phyloP scores from a whole-genome alignment of 2,329 filamentous ascomycete species.

The Trichoderma oligosporum region DNA sequence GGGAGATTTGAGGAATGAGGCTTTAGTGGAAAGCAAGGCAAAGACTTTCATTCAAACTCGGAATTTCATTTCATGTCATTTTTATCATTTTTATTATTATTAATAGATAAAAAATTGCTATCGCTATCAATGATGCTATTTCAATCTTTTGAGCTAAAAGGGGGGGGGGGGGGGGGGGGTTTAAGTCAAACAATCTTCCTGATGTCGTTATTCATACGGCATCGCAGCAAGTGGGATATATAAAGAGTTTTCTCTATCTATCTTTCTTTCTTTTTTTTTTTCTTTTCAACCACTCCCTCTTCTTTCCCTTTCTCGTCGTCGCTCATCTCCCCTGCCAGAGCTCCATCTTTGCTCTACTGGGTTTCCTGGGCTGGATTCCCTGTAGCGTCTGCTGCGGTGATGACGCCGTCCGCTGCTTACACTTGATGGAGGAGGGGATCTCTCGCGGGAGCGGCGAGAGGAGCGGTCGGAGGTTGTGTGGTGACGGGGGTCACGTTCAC shows the following conservation, averaged over 20 bases:
- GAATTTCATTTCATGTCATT: too few relatives aligned
- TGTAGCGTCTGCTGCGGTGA: conserved; percentile 1
- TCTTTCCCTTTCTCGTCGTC: neutral
- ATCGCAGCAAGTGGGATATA: too few relatives aligned
- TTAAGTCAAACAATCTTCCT: too few relatives aligned
- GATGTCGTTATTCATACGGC: too few relatives aligned
- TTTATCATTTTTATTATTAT: neutral
- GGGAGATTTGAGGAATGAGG: too few relatives aligned
- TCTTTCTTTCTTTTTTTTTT: too few relatives aligned
- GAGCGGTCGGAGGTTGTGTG: neutral
- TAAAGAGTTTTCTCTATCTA: too few relatives aligned
- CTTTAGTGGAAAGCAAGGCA: too few relatives aligned
- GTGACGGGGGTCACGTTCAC: neutral
- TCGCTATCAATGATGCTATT: conserved; percentile 4
- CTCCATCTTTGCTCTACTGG: neutral
- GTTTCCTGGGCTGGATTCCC: neutral
- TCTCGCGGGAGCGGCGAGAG: conserved; percentile 8
- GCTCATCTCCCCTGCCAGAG: neutral
- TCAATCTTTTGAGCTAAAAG: conserved; percentile 6
- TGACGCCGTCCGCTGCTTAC: neutral
- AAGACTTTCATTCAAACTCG: too few relatives aligned
- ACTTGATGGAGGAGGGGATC: neutral
- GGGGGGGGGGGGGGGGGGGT: too few relatives aligned
- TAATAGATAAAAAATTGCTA: conserved; percentile 1
- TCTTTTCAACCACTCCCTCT: neutral